These are phyloP conservation scores for Euptelea pleiosperma DNA, from an alignment of 164 flowering plant genomes.

Conservation along the genomic window DNA sequence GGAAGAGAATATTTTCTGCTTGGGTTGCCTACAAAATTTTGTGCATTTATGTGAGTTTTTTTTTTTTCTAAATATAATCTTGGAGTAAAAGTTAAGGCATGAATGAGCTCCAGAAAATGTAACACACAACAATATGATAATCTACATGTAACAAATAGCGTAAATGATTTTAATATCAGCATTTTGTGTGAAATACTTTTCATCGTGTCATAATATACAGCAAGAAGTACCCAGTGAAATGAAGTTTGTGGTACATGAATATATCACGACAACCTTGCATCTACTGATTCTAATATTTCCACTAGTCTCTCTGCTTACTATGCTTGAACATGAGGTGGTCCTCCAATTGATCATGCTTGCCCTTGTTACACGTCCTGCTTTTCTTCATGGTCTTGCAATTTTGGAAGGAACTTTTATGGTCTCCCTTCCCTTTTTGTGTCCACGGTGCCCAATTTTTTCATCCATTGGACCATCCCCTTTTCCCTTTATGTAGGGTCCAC, in stretches of 20 bases:
- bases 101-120: background rate
- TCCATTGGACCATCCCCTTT: conserved; percentile 21
- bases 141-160: conserved; percentile 8
- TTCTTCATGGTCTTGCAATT: conserved; percentile 11
- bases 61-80: conserved; percentile 8
- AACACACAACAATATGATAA: conserved; percentile 14
- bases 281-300: no score
- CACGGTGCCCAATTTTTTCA: conserved; percentile 29
- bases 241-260: no score
- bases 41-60: conserved; percentile 12
- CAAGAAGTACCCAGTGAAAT: background rate
- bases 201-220: background rate
- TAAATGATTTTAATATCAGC: conserved; percentile 5
- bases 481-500: conserved; percentile 7
- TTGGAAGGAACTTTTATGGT: conserved; percentile 9
- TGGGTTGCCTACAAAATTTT: conserved; percentile 17
- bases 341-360: conserved; percentile 4
- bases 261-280: conserved; percentile 1
- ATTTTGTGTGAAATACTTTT: conserved; percentile 2
- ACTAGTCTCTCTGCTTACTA: no score
- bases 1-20: conserved; percentile 8
- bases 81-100: background rate
- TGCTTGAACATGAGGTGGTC: conserved; percentile 2
- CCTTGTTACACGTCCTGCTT: no score
- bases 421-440: conserved; percentile 27